phyloP scores from a whole-genome alignment of 2,329 filamentous ascomycete species.

The Dactylellina haptotyla region DNA sequence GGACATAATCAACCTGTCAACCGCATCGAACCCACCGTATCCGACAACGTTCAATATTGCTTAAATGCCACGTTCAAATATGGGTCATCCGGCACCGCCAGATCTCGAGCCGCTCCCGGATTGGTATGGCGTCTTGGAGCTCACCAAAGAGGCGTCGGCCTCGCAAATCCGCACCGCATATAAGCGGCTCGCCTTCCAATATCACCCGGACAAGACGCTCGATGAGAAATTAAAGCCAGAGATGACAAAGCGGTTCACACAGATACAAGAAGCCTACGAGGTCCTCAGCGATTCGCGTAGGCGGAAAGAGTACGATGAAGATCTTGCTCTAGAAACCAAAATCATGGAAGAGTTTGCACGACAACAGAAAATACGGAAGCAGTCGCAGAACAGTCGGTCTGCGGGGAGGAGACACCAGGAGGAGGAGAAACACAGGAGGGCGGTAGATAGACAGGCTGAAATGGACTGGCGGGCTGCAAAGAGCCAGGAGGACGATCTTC shows the following conservation, averaged over 20 bases:
- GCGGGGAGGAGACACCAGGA: conserved; percentile 34
- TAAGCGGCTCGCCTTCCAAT: conserved; percentile 85
- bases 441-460: conserved; percentile 39
- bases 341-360: conserved; percentile 39
- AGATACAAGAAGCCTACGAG: conserved; percentile 92
- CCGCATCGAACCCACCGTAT: conserved; percentile 7
- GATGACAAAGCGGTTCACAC: conserved; percentile 89
- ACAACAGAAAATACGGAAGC: conserved; percentile 31
- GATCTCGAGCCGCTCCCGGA: conserved; percentile 64
- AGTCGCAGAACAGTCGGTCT: conserved; percentile 31
- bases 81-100: conserved; percentile 33
- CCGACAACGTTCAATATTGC: not conserved
- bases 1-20: conserved; percentile 3
- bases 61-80: conserved; percentile 45
- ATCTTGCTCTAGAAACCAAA: conserved; percentile 62
- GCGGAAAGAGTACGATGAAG: conserved; percentile 80
- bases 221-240: conserved; percentile 78
- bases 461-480: conserved; percentile 32
- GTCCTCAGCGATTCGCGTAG: conserved; percentile 80
- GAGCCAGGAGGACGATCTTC: conserved; percentile 40
- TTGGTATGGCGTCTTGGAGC: conserved; percentile 80
- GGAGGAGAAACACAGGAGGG: conserved; percentile 31
- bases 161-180: conserved; percentile 80
- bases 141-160: conserved; percentile 76
- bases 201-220: conserved; percentile 90